Percentiles rank a stretch among this genome's conserved stretches.
phyloP scores from a whole-genome alignment of 208 protist genomes.

The Trichomonas gallinae region DNA sequence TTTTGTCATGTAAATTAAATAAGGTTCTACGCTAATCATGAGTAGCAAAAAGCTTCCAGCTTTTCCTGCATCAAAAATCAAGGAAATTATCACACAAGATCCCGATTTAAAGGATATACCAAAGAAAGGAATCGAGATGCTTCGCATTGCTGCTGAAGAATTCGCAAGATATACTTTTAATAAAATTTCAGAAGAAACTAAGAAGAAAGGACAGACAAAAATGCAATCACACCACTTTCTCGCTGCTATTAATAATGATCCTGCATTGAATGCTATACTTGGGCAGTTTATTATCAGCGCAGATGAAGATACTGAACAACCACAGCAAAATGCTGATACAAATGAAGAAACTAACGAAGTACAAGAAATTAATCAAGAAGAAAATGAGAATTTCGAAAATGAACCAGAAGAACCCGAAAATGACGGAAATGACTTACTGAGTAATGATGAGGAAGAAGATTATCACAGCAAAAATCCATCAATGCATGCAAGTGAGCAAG shows the following conservation, averaged over 20 bases:
- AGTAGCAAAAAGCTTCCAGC: not conserved
- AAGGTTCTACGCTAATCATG: not conserved
- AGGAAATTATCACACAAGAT: not conserved
- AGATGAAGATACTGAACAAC: not conserved
- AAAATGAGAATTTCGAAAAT: too few species aligned
- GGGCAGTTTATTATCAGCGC: not conserved
- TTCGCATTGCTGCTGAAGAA: not conserved
- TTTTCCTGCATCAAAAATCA: not conserved
- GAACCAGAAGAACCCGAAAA: not conserved
- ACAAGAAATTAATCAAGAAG: not conserved
- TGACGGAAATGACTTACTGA: not conserved
- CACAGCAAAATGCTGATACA: not conserved
- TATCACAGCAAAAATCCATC: not conserved
- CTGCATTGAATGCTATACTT: not conserved
- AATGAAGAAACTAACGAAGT: not conserved
- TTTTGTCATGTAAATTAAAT: too few species aligned
- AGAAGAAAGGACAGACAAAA: not conserved
- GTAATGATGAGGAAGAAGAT: not conserved
- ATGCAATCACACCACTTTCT: not conserved
- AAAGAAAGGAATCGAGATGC: not conserved
- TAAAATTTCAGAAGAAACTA: not conserved
- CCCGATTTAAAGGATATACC: not conserved
- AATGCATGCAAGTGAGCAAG: not conserved
- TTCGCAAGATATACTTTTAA: not conserved
- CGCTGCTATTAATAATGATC: not conserved